Base-by-base conservation (phyloP, 441 rosid genomes). In the Adansonia madagascariensis region DNA sequence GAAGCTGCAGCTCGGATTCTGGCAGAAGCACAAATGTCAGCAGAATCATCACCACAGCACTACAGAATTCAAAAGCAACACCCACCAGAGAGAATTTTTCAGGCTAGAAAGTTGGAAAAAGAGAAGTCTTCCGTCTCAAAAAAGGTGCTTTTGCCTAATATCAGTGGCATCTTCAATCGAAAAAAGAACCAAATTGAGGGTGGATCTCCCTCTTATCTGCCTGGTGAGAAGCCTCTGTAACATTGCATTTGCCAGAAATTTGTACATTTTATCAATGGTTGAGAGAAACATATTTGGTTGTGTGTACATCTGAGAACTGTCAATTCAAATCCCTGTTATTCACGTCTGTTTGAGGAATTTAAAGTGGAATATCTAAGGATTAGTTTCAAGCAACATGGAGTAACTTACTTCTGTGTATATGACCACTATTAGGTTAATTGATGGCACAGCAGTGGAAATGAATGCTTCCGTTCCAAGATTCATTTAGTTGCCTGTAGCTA, bases 111-210 rank as follows among this genome's bases (percentile, higher is more conserved):
- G 83, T 76, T 91, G 87, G 97, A 90, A 69, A 94, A 90, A 78
- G 84, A 81, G 75, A 94, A 83, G 85, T 81, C 77, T 17, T 82
- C 86, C 4, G 78, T 87, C 55, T 86, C 95, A 0, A 94, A 91
- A 86, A 94, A 94, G 84, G 91, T 81, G 57, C 86, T 89, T 7
- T 12, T 89, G 76, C 88, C 97, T 62, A 92, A 79, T 81, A 80
- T 95, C 49, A 91, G 94, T 17, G 92, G 91, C 52, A 86, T 95
- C 74, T 95, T 95, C 71, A 84, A 88, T 61, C 82, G 92, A 66
- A 95, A 88, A 84, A 95, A 88, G 92, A 92, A 86, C 86, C 97
- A 92, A 84, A 81, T 86, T 27, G 97, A 92, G 75, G 94, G 97
- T 63, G 97, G 98, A 46, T 89, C 98, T 52, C 92, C 95, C 55